Evolutionary conservation across 768 basidiomycete species (phyloP), one percentile per base, ranked within the genome.

Genomic region (Collybiopsis confluens): DNA sequence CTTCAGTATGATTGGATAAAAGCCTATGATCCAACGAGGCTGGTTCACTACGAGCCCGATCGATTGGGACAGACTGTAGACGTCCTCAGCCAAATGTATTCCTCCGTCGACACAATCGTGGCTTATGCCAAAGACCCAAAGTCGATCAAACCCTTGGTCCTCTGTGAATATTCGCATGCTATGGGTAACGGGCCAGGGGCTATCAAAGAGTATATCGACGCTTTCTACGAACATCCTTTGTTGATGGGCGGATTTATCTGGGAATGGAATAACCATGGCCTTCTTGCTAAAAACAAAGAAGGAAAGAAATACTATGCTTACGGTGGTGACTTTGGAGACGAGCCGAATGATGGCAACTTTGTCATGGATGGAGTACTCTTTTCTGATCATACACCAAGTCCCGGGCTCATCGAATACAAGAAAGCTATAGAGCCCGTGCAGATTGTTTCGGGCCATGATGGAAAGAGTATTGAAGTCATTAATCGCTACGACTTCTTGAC

Each of bases 151-250:
- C 55, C 55, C 11, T 51, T 56, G 18, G 42, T 56, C 18, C 42
- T 56, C 5, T 56, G 55, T 30, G 55, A 56, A 37, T 56, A 49
- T 38, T 20, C 30, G 11, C 55, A 56, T 40, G 55, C 55, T 26
- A 56, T 56, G 55, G 55, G 55, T 18, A 56, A 56, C 26, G 55
- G 55, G 9, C 55, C 55, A 7, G 55, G 55, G 18, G 55, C 45
- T 21, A 48, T 56, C 28, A 45, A 45, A 20, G 55, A 56, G 41
- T 56, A 56, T 43, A 45, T 56, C 16, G 55, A 52, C 36, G 55
- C 55, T 9, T 56, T 56, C 18, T 56, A 56, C 55, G 43, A 56
- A 28, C 45, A 52, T 33, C 41, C 41, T 36, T 43, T 43, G 40
- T 37, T 56, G 13, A 51, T 52, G 51, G 55, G 55, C n/a, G 55